A percentile compares a stretch with the other conserved stretches of the same genome.
phyloP scores from a whole-genome alignment of 768 basidiomycete species.

The Pisolithus tinctorius region DNA sequence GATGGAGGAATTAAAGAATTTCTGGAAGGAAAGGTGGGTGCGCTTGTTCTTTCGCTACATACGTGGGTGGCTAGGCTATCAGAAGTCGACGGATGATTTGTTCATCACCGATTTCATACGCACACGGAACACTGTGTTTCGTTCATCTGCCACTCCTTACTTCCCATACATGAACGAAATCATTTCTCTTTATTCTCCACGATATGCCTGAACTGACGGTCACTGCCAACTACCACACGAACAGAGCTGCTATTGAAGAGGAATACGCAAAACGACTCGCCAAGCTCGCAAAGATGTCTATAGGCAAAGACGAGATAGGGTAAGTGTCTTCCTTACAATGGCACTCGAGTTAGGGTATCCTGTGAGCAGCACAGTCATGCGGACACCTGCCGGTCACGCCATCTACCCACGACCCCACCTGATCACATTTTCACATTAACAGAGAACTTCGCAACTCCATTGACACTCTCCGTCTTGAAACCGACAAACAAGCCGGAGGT shows the following conservation, averaged over 20 bases:
- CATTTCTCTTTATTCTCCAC: neutral
- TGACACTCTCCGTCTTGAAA: slow-evolving; percentile 75
- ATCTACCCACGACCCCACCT: slow-evolving; percentile 8
- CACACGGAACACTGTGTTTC: neutral
- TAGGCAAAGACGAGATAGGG: slow-evolving; percentile 94
- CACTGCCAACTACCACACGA: too few species aligned
- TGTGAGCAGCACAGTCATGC: neutral
- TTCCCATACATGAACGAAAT: neutral
- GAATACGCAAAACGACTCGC: slow-evolving; percentile 86
- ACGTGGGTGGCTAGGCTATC: neutral
- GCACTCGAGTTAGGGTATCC: neutral
- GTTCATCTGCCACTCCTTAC: neutral
- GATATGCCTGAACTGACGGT: too few species aligned
- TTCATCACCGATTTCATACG: too few species aligned
- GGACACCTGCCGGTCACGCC: neutral
- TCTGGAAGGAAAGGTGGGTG: slow-evolving; percentile 91
- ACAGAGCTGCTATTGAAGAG: slow-evolving; percentile 84
- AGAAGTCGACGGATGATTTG: too few species aligned
- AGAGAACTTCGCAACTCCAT: slow-evolving; percentile 80
- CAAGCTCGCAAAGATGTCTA: slow-evolving; percentile 65
- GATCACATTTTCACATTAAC: slow-evolving; percentile 11
- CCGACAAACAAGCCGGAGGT: slow-evolving; percentile 69
- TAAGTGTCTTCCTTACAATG: slow-evolving; percentile 34
- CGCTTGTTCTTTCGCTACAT: neutral
- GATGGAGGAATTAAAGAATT: slow-evolving; percentile 79